A percentile compares a stretch with the other conserved stretches of the same genome.
These are phyloP conservation scores for Ceratocystis albifundus DNA, from an alignment of 2,329 filamentous ascomycete genomes.

Conservation along the genomic window DNA sequence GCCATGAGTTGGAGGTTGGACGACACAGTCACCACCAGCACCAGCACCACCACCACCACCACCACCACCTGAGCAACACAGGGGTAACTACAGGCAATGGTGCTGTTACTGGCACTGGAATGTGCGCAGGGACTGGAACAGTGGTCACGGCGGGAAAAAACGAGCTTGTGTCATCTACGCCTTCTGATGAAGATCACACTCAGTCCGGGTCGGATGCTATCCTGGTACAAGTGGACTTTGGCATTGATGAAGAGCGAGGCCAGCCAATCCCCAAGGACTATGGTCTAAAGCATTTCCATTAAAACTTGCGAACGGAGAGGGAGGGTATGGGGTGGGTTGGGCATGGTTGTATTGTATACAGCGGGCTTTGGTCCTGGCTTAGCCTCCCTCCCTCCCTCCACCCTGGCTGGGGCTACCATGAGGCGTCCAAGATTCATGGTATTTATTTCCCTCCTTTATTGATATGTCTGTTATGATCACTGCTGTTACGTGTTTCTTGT, in stretches of 20 bases:
- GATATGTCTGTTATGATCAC: not conserved
- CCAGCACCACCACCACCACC: not conserved
- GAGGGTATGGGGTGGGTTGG: not conserved
- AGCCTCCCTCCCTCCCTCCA: no score
- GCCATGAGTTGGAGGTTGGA: not conserved
- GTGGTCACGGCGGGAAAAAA: slow-evolving; percentile 21
- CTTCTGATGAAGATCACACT: slow-evolving; percentile 8
- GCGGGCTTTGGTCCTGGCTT: not conserved
- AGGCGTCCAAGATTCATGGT: not conserved
- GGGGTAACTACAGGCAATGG: slow-evolving; percentile 4
- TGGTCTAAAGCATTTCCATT: slow-evolving; percentile 17
- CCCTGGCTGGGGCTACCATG: no score
- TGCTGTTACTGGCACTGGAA: not conserved
- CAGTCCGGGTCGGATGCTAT: slow-evolving; percentile 28
- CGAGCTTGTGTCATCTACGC: slow-evolving; percentile 26
- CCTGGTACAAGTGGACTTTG: slow-evolving; percentile 32
- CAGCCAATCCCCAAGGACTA: slow-evolving; percentile 20
- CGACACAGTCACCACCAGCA: not conserved
- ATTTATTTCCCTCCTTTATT: not conserved
- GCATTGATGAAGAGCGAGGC: slow-evolving; percentile 28
- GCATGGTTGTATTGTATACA: no score
- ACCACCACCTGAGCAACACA: not conserved
- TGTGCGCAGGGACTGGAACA: slow-evolving; percentile 12
- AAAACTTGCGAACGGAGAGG: not conserved
- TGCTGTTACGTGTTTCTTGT: no score